Percentiles rank a stretch among this genome's conserved stretches.
These are phyloP conservation scores for Cladophialophora chaetospira DNA, from an alignment of 2,329 filamentous ascomycete genomes.

Conservation along the genomic window DNA sequence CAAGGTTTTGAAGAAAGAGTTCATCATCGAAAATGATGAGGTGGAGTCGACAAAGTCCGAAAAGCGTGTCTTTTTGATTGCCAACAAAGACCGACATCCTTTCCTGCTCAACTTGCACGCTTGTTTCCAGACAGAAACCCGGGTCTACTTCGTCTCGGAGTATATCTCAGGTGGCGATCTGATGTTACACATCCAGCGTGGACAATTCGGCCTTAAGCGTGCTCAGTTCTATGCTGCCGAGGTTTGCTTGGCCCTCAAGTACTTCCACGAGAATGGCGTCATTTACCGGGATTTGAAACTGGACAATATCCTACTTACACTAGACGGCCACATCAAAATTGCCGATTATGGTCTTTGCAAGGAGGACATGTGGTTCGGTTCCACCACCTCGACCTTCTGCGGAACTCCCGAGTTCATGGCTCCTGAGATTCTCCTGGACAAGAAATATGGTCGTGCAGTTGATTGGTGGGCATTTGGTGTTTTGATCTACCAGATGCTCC, in stretches of 20 bases:
- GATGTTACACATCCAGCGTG: slow-evolving; percentile 98
- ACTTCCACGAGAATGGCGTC: slow-evolving; percentile 99
- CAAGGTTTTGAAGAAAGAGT: slow-evolving; percentile 99
- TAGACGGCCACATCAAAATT: slow-evolving; percentile 98
- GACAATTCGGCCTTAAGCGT: slow-evolving; percentile 91
- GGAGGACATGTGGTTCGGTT: slow-evolving; percentile 99
- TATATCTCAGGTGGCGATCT: slow-evolving; percentile 98
- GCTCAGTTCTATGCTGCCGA: slow-evolving; percentile 99
- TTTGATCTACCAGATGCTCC: slow-evolving; percentile 98
- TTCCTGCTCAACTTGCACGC: slow-evolving; percentile 94
- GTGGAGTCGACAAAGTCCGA: slow-evolving; percentile 97
- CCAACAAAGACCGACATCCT: slow-evolving; percentile 94
- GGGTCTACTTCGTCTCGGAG: slow-evolving; percentile 99
- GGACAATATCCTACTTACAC: slow-evolving; percentile 86
- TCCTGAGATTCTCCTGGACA: slow-evolving; percentile 95
- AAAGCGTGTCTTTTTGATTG: slow-evolving; percentile 95
- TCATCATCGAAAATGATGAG: slow-evolving; percentile 99
- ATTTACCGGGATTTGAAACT: slow-evolving; percentile 86
- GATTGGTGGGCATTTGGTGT: slow-evolving; percentile 99
- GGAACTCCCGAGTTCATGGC: slow-evolving; percentile 99
- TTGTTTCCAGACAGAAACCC: slow-evolving; percentile 97
- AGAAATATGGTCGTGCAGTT: slow-evolving; percentile 95
- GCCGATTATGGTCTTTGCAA: slow-evolving; percentile 98
- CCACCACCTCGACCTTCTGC: slow-evolving; percentile 96
- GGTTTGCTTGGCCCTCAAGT: slow-evolving; percentile 94